A percentile compares a stretch with the other conserved stretches of the same genome.
Conservation (phyloP, 2,329 filamentous ascomycete genomes). For the Diaporthe aspalathi region DNA sequence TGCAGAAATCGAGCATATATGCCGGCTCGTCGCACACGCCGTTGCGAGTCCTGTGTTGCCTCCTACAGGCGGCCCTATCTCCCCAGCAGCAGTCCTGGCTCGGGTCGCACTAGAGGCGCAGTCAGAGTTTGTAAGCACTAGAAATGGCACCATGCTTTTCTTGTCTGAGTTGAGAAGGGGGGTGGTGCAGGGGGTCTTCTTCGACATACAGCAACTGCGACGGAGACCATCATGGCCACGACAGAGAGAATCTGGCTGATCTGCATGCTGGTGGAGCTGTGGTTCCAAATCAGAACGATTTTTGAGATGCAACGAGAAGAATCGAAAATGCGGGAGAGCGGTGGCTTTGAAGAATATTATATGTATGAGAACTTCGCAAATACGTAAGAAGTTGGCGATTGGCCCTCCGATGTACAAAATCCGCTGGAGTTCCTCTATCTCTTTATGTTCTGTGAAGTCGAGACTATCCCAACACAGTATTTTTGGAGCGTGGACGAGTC, state of each 20-base stretch:
- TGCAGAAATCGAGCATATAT: slow-evolving; percentile 3
- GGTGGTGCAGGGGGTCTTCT: not conserved
- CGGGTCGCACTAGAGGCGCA: not conserved
- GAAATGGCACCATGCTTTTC: not conserved
- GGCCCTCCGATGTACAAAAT: not conserved
- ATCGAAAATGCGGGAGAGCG: too few relatives aligned
- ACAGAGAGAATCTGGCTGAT: not conserved
- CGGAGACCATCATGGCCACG: slow-evolving; percentile 12
- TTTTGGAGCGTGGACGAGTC: not conserved
- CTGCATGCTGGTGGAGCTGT: not conserved
- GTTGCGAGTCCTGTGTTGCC: slow-evolving; percentile 8
- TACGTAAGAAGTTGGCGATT: too few relatives aligned
- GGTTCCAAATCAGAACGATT: too few relatives aligned
- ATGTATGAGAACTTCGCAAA: not conserved
- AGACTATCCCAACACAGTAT: not conserved
- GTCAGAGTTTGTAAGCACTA: not conserved
- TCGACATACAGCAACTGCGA: not conserved
- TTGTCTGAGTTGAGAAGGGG: not conserved
- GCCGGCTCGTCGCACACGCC: not conserved
- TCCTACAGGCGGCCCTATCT: not conserved
- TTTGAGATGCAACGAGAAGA: too few relatives aligned
- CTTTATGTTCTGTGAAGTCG: not conserved
- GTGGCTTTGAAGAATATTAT: too few relatives aligned
- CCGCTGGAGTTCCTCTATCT: not conserved
- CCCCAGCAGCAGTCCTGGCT: slow-evolving; percentile 18